phyloP scores from a whole-genome alignment of 495 filamentous ascomycete species.

The Lineolata rhizophorae region DNA sequence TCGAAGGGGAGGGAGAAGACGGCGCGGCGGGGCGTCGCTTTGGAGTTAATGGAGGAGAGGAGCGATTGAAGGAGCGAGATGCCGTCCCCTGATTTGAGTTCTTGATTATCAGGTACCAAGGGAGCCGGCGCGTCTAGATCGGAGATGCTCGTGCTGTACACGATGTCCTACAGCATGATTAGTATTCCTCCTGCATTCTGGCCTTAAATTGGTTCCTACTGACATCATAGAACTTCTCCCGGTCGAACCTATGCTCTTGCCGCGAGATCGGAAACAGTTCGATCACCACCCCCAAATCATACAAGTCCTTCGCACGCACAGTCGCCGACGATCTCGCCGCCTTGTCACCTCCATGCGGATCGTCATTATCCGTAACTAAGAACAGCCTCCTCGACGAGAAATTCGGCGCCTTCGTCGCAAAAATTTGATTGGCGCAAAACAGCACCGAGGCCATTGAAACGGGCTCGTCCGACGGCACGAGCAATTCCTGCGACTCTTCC shows the following conservation, averaged over 20 bases:
- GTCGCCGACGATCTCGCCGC: conserved; percentile 49
- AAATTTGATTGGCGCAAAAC: conserved; percentile 90
- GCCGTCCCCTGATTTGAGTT: conserved; percentile 39
- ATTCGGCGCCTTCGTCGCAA: conserved; percentile 85
- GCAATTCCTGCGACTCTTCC: conserved; percentile 33
- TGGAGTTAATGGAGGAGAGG: conserved; percentile 76
- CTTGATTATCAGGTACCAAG: conserved; percentile 16
- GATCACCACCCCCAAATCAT: conserved; percentile 81
- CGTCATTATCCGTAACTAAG: conserved; percentile 87
- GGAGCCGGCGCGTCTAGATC: conserved; percentile 47
- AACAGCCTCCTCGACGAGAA: conserved; percentile 84
- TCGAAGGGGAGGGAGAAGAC: conserved; percentile 74
- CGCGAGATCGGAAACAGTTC: conserved; percentile 84
- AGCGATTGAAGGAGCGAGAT: conserved; percentile 63
- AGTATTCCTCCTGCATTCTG: background rate
- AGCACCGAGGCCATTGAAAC: conserved; percentile 77
- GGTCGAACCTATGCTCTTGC: conserved; percentile 54
- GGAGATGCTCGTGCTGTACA: conserved; percentile 23
- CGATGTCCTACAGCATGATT: conserved; percentile 13
- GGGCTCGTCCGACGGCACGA: conserved; percentile 40
- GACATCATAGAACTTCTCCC: conserved; percentile 82
- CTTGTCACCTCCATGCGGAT: conserved; percentile 58
- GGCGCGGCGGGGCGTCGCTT: conserved; percentile 67
- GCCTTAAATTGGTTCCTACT: no score
- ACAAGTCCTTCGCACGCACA: conserved; percentile 80